A percentile compares a stretch with the other conserved stretches of the same genome.
phyloP scores from a whole-genome alignment of 768 basidiomycete genomes.

The Boletus eberwhitei region DNA sequence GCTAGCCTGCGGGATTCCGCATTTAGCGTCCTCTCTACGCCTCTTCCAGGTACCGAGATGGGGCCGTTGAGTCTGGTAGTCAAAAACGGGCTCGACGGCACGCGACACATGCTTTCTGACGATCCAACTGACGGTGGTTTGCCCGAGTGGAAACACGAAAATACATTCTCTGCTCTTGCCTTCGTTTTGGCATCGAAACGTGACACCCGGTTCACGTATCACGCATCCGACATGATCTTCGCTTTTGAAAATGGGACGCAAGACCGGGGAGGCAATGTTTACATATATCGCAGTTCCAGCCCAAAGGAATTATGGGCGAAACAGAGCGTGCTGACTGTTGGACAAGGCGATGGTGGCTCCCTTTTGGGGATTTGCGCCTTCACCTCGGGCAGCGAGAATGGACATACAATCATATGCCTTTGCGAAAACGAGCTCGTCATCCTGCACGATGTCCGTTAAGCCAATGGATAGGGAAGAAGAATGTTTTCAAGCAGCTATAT shows the following conservation, averaged over 20 bases:
- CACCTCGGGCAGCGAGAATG: constrained; percentile 27
- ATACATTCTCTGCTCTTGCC: constrained; percentile 86
- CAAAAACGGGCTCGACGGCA: constrained; percentile 74
- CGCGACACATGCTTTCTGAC: constrained; percentile 49
- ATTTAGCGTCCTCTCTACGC: constrained; percentile 63
- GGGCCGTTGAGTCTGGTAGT: constrained; percentile 47
- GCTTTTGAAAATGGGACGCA: constrained; percentile 80
- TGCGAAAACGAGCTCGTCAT: constrained; percentile 76
- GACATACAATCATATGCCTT: constrained; percentile 57
- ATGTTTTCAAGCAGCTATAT: constrained; percentile 21
- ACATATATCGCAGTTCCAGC: constrained; percentile 68
- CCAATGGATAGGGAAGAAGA: neutral
- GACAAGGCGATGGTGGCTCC: constrained; percentile 66
- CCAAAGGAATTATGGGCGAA: constrained; percentile 60
- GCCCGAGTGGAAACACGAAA: constrained; percentile 64
- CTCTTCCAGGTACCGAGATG: constrained; percentile 53
- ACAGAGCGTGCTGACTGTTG: constrained; percentile 78
- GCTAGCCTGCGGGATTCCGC: constrained; percentile 32
- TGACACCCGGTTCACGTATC: constrained; percentile 84
- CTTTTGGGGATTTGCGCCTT: constrained; percentile 72
- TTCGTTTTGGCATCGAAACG: constrained; percentile 94
- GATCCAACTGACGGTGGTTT: constrained; percentile 11
- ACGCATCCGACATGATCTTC: constrained; percentile 56
- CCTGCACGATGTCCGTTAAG: constrained; percentile 39
- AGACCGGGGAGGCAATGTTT: constrained; percentile 76